Evolutionary conservation across 192 early-diverging fungal genomes (phyloP), one percentile per base, ranked within the genome.

Genomic region (Backusella macrospora): DNA sequence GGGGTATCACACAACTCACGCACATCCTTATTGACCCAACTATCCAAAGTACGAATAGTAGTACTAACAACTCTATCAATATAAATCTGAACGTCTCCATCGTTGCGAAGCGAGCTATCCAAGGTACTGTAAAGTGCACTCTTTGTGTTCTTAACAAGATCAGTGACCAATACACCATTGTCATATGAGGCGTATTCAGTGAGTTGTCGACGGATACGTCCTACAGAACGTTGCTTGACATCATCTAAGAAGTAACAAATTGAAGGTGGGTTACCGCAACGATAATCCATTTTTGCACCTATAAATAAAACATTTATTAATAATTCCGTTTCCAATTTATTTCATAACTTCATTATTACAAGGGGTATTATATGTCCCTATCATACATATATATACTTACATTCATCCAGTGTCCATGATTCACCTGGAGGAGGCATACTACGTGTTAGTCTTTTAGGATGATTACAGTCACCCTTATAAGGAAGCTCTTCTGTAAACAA

Each of bases 391-490:
- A 6, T 6, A 52, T 48, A 48, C 73, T 75, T 73, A 76, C 87
- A 88, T 63, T 88, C 85, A 2, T 78, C 78, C 73, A 83, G 70
- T 29, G 80, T 83, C 87, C 87, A 88, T 47, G 65, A 73, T 46
- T 80, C 80, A 29, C 83, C 83, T 9, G 9, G 13, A 45, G 83
- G 83, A 63, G 87, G 87, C 80, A 85, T 83, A 29, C 6, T 77
- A 64, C 77, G 62, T 21, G 64, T 64, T 2, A 88, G 77, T 59
- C 82, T 73, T 38, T 71, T 71, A 48, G 87, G 87, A 48, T 81
- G 47, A 38, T 88, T 86, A 75, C 87, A 88, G 38, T 88, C 85
- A 29, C 87, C 87, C 71, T 86, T 88, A 82, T 85, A 88, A 64
- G 76, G 75, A 42, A 83, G 77, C 13, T 82, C 77, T 23, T 83